These are phyloP conservation scores for Limnanthes douglasii DNA, from an alignment of 345 rosid genomes.

Conservation along the genomic window DNA sequence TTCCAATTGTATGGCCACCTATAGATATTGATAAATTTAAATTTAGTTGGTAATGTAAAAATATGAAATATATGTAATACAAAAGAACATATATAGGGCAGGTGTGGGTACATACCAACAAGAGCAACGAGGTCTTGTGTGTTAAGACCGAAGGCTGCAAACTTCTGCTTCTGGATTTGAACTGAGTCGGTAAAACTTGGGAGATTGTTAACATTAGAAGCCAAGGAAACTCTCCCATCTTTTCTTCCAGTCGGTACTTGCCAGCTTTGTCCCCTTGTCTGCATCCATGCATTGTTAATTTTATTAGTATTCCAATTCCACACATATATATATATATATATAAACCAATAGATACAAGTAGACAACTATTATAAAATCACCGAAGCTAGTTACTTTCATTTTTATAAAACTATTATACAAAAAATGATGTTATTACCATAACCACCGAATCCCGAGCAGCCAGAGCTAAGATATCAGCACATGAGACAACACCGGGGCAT, in stretches of 20 bases:
- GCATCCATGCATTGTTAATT: constrained; percentile 2
- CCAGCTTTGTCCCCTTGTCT: constrained; percentile 18
- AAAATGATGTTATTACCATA: too few species aligned
- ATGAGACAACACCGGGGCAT: constrained; percentile 20
- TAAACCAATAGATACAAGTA: background rate
- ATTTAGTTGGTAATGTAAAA: too few species aligned
- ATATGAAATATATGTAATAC: too few species aligned
- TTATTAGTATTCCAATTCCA: constrained; percentile 5
- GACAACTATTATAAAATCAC: too few species aligned
- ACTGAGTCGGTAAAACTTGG: constrained; percentile 10
- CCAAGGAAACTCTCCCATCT: constrained; percentile 14
- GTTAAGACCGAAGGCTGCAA: constrained; percentile 9
- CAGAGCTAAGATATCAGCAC: constrained; percentile 19
- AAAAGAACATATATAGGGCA: too few species aligned
- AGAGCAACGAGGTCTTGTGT: constrained; percentile 17
- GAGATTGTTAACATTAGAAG: constrained; percentile 6
- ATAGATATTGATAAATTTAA: too few species aligned
- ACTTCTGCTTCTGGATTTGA: constrained; percentile 11
- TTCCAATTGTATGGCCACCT: constrained; percentile 53
- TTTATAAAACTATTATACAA: too few species aligned
- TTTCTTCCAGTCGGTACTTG: constrained; percentile 15
- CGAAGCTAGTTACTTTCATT: too few species aligned
- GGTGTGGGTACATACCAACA: constrained; percentile 9
- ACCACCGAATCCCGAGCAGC: constrained; percentile 18
- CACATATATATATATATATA: too few species aligned